Evolutionary conservation across 768 basidiomycete genomes (phyloP), one percentile per base, ranked within the genome.

Genomic region (Leucocoprinus birnbaumii): DNA sequence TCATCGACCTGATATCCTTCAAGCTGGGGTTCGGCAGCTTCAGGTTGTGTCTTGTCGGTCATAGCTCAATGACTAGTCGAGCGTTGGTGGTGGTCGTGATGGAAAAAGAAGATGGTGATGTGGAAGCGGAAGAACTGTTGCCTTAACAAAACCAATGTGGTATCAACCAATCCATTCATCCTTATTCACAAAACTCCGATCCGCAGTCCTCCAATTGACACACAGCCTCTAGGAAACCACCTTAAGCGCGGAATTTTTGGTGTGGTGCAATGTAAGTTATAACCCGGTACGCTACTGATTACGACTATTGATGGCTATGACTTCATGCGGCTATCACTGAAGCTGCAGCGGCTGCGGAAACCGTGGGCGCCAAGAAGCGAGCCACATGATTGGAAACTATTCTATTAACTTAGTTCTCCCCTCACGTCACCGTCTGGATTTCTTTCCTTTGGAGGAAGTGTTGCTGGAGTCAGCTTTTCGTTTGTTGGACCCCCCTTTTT

Each of bases 401-500:
- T 47, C 46, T 8, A 26, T 13, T 47, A 5, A 26, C 18, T 14
- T 26, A 24, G 18, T 26, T n/a, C 7, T 16, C 19, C 21, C 25
- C 38, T 14, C 31, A 18, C 13, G 19, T 56, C 38, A 59, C 11
- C 51, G 41, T 52, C 50, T 54, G 21, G 22, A 43, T 43, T 45
- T 55, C 40, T 57, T 58, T 42, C 48, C 46, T 31, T 40, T 45
- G 35, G 53, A 45, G 11, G 44, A 48, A n/a, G 56, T 44, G 18
- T 27, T 21, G 37, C 58, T 46, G n/a, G 35, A 18, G 13, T 45
- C 58, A 19, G 40, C 37, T 40, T 53, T 61, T 25, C 58, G 25
- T 54, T 62, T 55, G 26, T 49, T 52, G 37, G 40, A 26, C 35
- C 3, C 54, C 27, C n/a, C 38, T 42, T 7, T 37, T 56, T 26